These are phyloP conservation scores for Camellia japonica DNA, from an alignment of 148 eudicot genomes.

Conservation along the genomic window DNA sequence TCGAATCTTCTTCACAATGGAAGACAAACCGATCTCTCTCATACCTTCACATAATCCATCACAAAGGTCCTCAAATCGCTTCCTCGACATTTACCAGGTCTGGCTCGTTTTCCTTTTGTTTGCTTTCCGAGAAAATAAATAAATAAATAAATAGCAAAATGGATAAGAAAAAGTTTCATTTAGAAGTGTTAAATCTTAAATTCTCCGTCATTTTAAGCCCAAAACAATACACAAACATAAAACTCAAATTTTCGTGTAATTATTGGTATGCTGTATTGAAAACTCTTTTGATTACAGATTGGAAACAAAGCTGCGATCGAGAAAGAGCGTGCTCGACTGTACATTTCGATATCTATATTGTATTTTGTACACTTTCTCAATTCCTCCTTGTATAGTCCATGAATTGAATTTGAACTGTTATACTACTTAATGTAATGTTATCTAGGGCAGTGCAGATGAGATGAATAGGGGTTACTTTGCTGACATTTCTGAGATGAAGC, in stretches of 20 bases:
- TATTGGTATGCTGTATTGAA: conserved; percentile 5
- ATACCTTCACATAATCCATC: conserved; percentile 38
- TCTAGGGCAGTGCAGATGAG: conserved; percentile 97
- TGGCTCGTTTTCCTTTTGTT: not conserved
- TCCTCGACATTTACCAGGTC: conserved; percentile 84
- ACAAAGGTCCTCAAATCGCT: conserved; percentile 51
- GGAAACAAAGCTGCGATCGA: conserved; percentile 78
- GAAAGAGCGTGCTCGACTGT: conserved; percentile 94
- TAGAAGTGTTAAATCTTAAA: no score
- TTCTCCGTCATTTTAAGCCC: not conserved
- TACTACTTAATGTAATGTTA: conserved; percentile 21
- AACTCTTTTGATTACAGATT: conserved; percentile 43
- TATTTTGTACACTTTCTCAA: not conserved
- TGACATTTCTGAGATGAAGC: conserved; percentile 76
- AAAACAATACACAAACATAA: not conserved
- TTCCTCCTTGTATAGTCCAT: not conserved
- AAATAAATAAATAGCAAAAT: no score
- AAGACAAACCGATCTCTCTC: conserved; percentile 19
- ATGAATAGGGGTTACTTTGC: conserved; percentile 94
- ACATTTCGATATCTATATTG: conserved; percentile 23
- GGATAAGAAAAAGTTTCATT: not conserved
- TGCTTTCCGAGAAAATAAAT: not conserved
- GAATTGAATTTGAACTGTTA: conserved; percentile 14
- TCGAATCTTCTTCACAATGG: conserved; percentile 9
- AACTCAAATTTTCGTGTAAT: not conserved